Evolutionary conservation across 495 filamentous ascomycete genomes (phyloP).

Genomic region (Parachaetomium inaequale): DNA sequence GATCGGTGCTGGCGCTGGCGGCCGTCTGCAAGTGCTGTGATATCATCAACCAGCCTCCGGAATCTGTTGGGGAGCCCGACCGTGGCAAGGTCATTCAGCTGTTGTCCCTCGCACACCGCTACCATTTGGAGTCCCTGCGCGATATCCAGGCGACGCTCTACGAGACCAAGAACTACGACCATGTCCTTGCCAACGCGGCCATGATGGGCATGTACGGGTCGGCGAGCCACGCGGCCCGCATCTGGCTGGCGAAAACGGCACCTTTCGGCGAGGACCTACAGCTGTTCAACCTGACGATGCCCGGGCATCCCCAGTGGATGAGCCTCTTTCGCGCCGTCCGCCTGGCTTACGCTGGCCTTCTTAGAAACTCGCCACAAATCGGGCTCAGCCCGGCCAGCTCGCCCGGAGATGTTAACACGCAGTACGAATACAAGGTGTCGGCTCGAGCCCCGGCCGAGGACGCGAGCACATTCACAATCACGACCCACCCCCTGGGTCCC

Average conservation of each 20-base stretch:
- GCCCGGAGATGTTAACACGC: neutral
- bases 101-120: constrained; percentile 31
- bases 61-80: constrained; percentile 14
- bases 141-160: constrained; percentile 32
- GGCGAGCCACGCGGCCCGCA: constrained; percentile 37
- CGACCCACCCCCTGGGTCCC: constrained; percentile 12
- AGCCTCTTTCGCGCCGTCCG: constrained; percentile 39
- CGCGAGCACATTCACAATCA: neutral
- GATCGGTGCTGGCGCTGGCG: constrained; percentile 40
- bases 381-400: neutral
- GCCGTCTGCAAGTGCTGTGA: constrained; percentile 42
- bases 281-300: constrained; percentile 7
- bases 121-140: constrained; percentile 36
- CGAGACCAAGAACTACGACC: constrained; percentile 30
- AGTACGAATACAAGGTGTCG: neutral
- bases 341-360: constrained; percentile 38
- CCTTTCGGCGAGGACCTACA: constrained; percentile 9
- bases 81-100: constrained; percentile 30
- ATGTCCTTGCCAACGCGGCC: constrained; percentile 43
- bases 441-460: neutral
- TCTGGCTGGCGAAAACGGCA: constrained; percentile 37
- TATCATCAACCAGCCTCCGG: constrained; percentile 29
- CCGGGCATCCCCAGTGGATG: constrained; percentile 43
- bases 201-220: constrained; percentile 48
- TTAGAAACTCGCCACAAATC: constrained; percentile 21